Conservation (phyloP, 2,329 filamentous ascomycete genomes). For the Calonectria naviculata region DNA sequence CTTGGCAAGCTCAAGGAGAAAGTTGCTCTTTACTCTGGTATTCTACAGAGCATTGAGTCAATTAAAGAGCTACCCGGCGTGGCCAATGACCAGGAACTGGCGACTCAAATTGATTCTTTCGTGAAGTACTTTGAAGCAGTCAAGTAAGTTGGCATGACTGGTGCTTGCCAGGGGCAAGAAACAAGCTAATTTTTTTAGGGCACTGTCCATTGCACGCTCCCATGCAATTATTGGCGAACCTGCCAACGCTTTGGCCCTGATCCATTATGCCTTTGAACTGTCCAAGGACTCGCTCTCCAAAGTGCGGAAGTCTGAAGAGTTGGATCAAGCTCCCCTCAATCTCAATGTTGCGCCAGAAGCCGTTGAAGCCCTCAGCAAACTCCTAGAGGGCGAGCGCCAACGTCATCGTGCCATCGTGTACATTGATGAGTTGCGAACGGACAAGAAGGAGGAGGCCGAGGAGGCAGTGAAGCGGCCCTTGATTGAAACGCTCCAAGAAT, state of each 20-base stretch:
- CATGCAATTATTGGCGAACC: conserved; percentile 79
- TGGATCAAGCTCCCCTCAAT: conserved; percentile 64
- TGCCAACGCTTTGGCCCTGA: conserved; percentile 86
- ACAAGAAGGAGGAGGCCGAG: conserved; percentile 54
- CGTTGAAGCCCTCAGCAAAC: conserved; percentile 66
- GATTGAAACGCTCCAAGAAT: conserved; percentile 80
- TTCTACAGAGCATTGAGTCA: conserved; percentile 88
- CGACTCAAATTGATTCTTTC: conserved; percentile 82
- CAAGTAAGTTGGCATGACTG: conserved; percentile 68
- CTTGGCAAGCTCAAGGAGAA: conserved; percentile 86
- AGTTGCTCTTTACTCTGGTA: conserved; percentile 90
- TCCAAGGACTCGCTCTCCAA: conserved; percentile 63
- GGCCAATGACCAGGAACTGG: conserved; percentile 81
- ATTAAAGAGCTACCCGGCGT: conserved; percentile 92
- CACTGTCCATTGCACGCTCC: conserved; percentile 85
- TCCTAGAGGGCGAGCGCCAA: conserved; percentile 78
- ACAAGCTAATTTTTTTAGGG: conserved; percentile 59
- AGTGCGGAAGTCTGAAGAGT: conserved; percentile 50
- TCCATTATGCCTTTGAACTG: conserved; percentile 76
- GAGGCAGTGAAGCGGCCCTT: conserved; percentile 61
- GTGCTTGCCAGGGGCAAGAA: background rate
- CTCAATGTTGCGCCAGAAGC: conserved; percentile 74
- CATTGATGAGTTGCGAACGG: conserved; percentile 73
- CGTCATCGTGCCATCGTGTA: conserved; percentile 89
- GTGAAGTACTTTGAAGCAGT: conserved; percentile 87